Evolutionary conservation across 2,329 filamentous ascomycete species (phyloP).

Genomic region (Aspergillus nomiae): DNA sequence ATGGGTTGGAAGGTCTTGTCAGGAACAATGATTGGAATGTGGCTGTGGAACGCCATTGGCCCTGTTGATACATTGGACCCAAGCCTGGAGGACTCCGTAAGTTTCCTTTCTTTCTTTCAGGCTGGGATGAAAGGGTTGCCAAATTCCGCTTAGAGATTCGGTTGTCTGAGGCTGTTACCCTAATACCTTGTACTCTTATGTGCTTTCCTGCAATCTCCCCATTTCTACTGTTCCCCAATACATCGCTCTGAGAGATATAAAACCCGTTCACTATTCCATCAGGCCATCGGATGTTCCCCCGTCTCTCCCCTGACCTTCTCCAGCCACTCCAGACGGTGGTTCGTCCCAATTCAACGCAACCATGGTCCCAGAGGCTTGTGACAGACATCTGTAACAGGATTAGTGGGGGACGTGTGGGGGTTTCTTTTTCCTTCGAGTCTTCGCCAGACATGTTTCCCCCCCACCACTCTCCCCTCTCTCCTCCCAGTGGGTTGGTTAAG

Average conservation of each 20-base stretch:
- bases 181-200: background rate
- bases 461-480: background rate
- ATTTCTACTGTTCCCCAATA: background rate
- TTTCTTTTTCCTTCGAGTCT: background rate
- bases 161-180: background rate
- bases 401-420: conserved; percentile 13
- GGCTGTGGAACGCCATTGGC: background rate
- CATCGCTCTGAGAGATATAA: background rate
- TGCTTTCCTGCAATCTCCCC: background rate
- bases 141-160: background rate
- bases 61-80: background rate
- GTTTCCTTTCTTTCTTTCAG: background rate
- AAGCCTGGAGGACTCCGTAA: background rate
- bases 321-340: conserved; percentile 11
- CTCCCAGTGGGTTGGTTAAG: background rate
- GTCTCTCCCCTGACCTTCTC: conserved; percentile 13
- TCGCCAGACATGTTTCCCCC: background rate
- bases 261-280: background rate
- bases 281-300: background rate
- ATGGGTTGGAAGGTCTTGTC: background rate
- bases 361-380: conserved; percentile 21
- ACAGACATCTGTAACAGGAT: conserved; percentile 15
- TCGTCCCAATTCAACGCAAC: conserved; percentile 14
- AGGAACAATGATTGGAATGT: conserved; percentile 1
- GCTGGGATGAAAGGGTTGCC: background rate